These are phyloP conservation scores for Boletus sp. DNA, from an alignment of 768 basidiomycete genomes.

Conservation along the genomic window DNA sequence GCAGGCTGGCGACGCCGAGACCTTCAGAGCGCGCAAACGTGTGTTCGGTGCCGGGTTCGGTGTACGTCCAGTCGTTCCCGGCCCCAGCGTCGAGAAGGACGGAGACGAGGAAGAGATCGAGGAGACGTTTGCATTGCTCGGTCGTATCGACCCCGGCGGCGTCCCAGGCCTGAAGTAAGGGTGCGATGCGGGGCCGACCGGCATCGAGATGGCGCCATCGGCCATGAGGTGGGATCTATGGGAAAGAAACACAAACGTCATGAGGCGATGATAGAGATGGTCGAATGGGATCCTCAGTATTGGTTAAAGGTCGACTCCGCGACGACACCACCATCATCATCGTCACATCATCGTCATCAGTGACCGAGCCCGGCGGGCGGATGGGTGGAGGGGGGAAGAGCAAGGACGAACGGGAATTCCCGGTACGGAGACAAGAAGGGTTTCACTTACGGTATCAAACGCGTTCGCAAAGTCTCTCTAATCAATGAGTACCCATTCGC, in stretches of 20 bases:
- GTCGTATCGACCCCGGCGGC: constrained; percentile 39
- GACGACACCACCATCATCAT: neutral
- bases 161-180: constrained; percentile 58
- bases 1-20: constrained; percentile 82
- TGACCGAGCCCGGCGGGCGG: neutral
- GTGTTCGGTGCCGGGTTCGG: constrained; percentile 47
- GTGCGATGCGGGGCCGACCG: constrained; percentile 58
- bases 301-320: neutral
- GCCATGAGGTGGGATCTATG: constrained; percentile 81
- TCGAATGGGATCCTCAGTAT: neutral
- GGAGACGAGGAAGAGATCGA: constrained; percentile 88
- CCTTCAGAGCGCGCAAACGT: constrained; percentile 72
- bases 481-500: neutral
- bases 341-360: too few relatives aligned
- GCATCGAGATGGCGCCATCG: constrained; percentile 88
- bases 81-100: constrained; percentile 96
- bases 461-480: constrained; percentile 80
- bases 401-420: neutral
- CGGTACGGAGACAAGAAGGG: neutral
- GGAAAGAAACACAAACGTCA: neutral
- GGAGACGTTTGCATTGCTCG: constrained; percentile 67
- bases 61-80: constrained; percentile 76
- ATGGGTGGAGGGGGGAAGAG: constrained; percentile 9
- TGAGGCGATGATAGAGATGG: neutral
- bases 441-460: constrained; percentile 52